Evolutionary conservation across 495 filamentous ascomycete species (phyloP), one percentile per base, ranked within the genome.

Genomic region (Xylaria sp.): DNA sequence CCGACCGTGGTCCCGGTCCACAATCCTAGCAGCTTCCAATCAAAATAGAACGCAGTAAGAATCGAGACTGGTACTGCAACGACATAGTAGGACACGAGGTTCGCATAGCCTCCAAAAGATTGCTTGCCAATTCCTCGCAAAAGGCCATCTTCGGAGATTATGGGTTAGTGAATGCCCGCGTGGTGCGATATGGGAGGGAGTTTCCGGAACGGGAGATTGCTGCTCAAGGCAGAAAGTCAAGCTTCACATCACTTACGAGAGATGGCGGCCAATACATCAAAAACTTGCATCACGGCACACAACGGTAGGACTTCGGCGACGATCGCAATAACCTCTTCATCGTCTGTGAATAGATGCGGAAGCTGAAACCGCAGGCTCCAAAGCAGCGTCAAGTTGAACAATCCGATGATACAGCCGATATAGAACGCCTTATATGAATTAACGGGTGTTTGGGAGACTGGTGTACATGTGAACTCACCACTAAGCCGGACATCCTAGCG

Each of bases 31-130:
- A 97, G 82, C 33, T 88, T 87, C 93, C 92, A 95, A 48, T 84
- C 81, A 19, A 94, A 80, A 0, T 86, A 88, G 77, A 97, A 97
- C 0, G 88, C 90, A 0, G 90, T 87, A 1, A 89, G 88, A 76
- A 96, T 91, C 57, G 92, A 94, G 46, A 97, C 88, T 2, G 94
- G 95, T 85, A 97, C 85, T 0, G 92, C 95, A 52, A 97, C 85
- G 5, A 86, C 80, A 82, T 98, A 98, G 81, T 97, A 98, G 61
- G 89, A 90, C 63, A 92, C 88, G 3, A 98, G 77, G 74, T 93
- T 94, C 37, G 95, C 89, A 78, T 94, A 97, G 5, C 95, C 94
- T 2, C 95, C 94, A 61, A 98, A 88, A 72, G 94, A 90, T 78
- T 97, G 95, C 43, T 91, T 86, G 3, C 95, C 94, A 37, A 95